Evolutionary conservation across 2,329 filamentous ascomycete genomes (phyloP).

Genomic region (Seiridium cupressi): DNA sequence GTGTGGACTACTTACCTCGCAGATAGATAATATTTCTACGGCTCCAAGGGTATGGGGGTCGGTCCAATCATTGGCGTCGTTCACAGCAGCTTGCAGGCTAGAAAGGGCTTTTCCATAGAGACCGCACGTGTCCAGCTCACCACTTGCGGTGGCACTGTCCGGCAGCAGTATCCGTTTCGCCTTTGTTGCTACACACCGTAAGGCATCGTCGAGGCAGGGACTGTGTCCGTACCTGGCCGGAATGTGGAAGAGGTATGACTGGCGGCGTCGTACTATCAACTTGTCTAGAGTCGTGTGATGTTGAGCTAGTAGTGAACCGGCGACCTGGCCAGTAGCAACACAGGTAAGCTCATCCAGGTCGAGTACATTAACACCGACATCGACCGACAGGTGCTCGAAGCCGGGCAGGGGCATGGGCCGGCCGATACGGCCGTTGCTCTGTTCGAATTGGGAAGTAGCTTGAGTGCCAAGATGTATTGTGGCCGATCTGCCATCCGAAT

Average conservation of each 20-base stretch:
- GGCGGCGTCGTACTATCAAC: constrained; percentile 10
- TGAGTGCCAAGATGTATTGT: not conserved
- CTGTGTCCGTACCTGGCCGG: constrained; percentile 11
- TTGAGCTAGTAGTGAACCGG: constrained; percentile 8
- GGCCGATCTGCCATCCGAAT: not conserved
- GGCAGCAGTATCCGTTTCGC: constrained; percentile 11
- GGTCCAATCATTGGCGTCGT: not conserved
- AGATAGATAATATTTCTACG: constrained; percentile 14
- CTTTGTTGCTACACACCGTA: constrained; percentile 14
- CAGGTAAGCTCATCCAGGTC: constrained; percentile 14
- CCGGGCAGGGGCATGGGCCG: constrained; percentile 11
- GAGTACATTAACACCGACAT: constrained; percentile 13
- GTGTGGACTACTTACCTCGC: constrained; percentile 10
- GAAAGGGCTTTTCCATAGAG: constrained; percentile 8
- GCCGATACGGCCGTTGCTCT: not conserved
- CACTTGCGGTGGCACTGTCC: not conserved
- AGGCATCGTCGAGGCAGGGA: constrained; percentile 12
- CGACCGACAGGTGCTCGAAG: constrained; percentile 11
- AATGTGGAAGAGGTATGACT: constrained; percentile 12
- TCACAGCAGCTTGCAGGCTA: constrained; percentile 9
- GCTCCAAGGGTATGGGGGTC: constrained; percentile 12
- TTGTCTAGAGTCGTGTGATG: constrained; percentile 5
- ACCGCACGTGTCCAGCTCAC: not conserved
- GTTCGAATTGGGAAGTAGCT: not conserved
- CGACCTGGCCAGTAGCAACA: constrained; percentile 12